These are phyloP conservation scores for Rasamsonia emersonii DNA, from an alignment of 2,329 filamentous ascomycete species.

Conservation along the genomic window DNA sequence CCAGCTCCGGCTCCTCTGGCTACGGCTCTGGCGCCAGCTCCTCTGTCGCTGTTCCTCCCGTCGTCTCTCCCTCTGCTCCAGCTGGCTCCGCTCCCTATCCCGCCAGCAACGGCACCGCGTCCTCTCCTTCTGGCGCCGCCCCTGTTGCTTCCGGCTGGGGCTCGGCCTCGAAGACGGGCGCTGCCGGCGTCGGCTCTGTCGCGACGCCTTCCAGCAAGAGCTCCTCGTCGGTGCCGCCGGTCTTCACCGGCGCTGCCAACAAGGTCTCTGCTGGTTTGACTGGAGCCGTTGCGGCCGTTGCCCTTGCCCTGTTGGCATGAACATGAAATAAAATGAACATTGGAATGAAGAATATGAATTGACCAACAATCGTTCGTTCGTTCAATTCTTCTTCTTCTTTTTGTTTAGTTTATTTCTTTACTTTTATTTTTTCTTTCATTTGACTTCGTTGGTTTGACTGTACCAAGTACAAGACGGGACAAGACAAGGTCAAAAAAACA, in stretches of 20 bases:
- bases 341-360: too few species aligned
- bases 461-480: too few species aligned
- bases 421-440: too few species aligned
- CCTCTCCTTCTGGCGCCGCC: slow-evolving; percentile 1
- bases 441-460: too few species aligned
- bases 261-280: slow-evolving; percentile 1
- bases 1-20: not conserved
- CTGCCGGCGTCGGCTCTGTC: slow-evolving; percentile 1
- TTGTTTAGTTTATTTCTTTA: too few species aligned
- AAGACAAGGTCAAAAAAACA: too few species aligned
- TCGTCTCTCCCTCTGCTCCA: slow-evolving; percentile 2
- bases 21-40: not conserved
- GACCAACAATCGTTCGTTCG: too few species aligned
- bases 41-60: slow-evolving; percentile 1
- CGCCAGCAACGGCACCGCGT: slow-evolving; percentile 1
- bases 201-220: not conserved
- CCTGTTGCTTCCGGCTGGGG: not conserved
- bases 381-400: too few species aligned
- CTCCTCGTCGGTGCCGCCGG: slow-evolving; percentile 1
- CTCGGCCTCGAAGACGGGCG: not conserved
- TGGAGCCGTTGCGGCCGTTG: not conserved
- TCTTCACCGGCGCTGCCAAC: slow-evolving; percentile 7
- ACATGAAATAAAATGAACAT: too few species aligned
- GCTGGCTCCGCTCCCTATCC: not conserved
- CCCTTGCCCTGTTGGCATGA: slow-evolving; percentile 2